phyloP scores from a whole-genome alignment of 2,329 filamentous ascomycete genomes.

The Volutella citrinella region DNA sequence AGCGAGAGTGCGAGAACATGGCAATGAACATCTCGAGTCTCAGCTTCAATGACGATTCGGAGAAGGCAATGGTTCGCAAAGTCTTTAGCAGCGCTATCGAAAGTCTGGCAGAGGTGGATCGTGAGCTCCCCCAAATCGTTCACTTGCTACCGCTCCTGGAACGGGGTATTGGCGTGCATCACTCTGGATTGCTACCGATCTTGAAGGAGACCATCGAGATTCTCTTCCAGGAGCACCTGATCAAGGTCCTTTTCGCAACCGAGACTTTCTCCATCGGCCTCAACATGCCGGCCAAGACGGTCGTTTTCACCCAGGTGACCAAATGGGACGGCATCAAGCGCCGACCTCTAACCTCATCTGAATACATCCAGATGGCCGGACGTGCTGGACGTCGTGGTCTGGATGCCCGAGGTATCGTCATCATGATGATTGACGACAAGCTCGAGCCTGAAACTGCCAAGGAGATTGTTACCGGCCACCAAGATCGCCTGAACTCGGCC shows the following conservation, averaged over 20 bases:
- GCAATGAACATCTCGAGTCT: slow-evolving; percentile 83
- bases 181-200: slow-evolving; percentile 91
- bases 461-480: slow-evolving; percentile 91
- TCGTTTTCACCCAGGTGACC: slow-evolving; percentile 95
- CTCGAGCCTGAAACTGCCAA: slow-evolving; percentile 94
- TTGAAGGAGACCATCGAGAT: slow-evolving; percentile 99
- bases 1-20: slow-evolving; percentile 89
- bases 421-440: slow-evolving; percentile 98
- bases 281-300: slow-evolving; percentile 99
- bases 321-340: slow-evolving; percentile 86
- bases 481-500: slow-evolving; percentile 95
- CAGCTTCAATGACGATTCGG: slow-evolving; percentile 93
- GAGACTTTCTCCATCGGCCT: slow-evolving; percentile 98
- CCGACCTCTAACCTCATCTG: slow-evolving; percentile 86
- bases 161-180: slow-evolving; percentile 93
- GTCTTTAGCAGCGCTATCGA: slow-evolving; percentile 94
- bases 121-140: slow-evolving; percentile 81
- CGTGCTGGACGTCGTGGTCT: slow-evolving; percentile 95
- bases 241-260: slow-evolving; percentile 96
- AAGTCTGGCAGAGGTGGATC: slow-evolving; percentile 88
- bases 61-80: slow-evolving; percentile 90
- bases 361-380: slow-evolving; percentile 99
- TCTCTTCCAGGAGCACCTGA: slow-evolving; percentile 93
- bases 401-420: slow-evolving; percentile 96
- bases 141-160: slow-evolving; percentile 86